Conservation (phyloP, 2,329 filamentous ascomycete species). For the Daldinia eschscholtzii region DNA sequence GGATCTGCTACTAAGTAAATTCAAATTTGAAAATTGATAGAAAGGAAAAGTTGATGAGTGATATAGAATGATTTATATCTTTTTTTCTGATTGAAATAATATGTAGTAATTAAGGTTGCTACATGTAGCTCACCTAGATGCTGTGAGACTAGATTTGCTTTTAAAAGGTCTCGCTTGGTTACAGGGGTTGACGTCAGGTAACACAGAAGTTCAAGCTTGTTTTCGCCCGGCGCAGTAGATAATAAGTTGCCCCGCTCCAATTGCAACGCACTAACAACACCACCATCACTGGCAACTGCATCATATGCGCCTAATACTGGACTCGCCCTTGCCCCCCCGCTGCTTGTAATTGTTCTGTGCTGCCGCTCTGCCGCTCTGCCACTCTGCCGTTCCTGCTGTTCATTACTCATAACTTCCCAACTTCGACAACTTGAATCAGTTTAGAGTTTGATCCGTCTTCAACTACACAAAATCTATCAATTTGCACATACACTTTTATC, state of each 20-base stretch:
- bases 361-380: constrained; percentile 11
- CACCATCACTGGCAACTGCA: constrained; percentile 28
- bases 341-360: constrained; percentile 1
- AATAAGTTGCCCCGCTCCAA: constrained; percentile 30
- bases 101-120: too few species aligned
- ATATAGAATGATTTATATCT: neutral
- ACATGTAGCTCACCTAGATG: neutral
- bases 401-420: constrained; percentile 21
- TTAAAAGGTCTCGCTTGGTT: constrained; percentile 16
- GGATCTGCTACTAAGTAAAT: neutral
- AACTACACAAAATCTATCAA: constrained; percentile 19
- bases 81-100: neutral
- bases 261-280: constrained; percentile 20
- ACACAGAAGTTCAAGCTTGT: constrained; percentile 34
- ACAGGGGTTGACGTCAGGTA: constrained; percentile 40
- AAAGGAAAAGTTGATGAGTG: neutral
- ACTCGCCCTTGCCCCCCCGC: constrained; percentile 7
- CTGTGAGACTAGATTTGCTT: constrained; percentile 6
- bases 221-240: constrained; percentile 27
- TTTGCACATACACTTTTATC: neutral
- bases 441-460: constrained; percentile 34
- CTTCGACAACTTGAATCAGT: constrained; percentile 24
- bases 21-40: neutral
- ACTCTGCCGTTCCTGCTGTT: constrained; percentile 6
- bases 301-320: constrained; percentile 34